Conservation (phyloP, 257 asterid species). For the Solanum chiquidenum region DNA sequence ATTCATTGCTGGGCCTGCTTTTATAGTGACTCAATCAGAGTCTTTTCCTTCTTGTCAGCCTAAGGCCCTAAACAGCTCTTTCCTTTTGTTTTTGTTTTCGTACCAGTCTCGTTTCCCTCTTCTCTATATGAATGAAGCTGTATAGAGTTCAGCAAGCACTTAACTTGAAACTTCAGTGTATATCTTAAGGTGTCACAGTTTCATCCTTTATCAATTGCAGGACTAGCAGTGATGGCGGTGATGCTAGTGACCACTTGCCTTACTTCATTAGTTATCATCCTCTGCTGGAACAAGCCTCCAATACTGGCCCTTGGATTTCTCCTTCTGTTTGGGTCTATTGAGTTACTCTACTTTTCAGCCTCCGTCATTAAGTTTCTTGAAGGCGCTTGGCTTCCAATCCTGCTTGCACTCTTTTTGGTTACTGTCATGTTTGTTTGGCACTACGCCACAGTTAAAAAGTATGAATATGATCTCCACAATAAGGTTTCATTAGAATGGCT, state of each 20-base stretch:
- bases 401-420: slow-evolving; percentile 85
- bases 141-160: background rate
- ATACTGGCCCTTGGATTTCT: slow-evolving; percentile 63
- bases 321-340: slow-evolving; percentile 80
- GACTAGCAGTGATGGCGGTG: slow-evolving; percentile 92
- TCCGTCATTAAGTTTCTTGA: slow-evolving; percentile 83
- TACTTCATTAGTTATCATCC: slow-evolving; percentile 79
- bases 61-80: background rate
- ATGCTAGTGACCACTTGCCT: slow-evolving; percentile 97
- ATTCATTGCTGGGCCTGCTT: background rate
- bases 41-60: background rate
- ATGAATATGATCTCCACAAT: slow-evolving; percentile 89
- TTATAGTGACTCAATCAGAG: background rate
- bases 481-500: slow-evolving; percentile 91
- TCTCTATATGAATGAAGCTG: background rate
- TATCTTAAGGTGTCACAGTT: background rate
- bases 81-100: background rate
- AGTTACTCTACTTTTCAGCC: slow-evolving; percentile 81
- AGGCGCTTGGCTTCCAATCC: slow-evolving; percentile 98
- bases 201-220: slow-evolving; percentile 22
- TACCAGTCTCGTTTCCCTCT: background rate
- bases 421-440: slow-evolving; percentile 97
- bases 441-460: slow-evolving; percentile 71
- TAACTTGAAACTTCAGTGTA: background rate
- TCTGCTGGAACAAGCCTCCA: slow-evolving; percentile 92